Percentiles rank a stretch among this genome's conserved stretches.
These are phyloP conservation scores for Arthrobotrys conoides DNA, from an alignment of 2,329 filamentous ascomycete genomes.

Conservation along the genomic window DNA sequence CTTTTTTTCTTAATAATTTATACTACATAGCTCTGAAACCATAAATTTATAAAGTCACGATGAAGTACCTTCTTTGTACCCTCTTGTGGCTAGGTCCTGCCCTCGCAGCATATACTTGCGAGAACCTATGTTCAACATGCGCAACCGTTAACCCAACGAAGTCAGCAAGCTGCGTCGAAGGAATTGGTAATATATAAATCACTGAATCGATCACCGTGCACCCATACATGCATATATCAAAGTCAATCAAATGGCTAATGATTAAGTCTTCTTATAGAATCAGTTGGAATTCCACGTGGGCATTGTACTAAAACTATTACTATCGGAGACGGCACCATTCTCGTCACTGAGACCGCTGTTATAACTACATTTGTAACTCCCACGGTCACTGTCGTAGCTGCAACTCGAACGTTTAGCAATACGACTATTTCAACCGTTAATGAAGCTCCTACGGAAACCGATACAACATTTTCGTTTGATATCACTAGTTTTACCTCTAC, in stretches of 20 bases:
- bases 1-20: not conserved
- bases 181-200: slow-evolving; percentile 27
- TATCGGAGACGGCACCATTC: slow-evolving; percentile 25
- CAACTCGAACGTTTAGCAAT: slow-evolving; percentile 46
- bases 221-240: not conserved
- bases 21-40: not conserved
- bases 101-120: slow-evolving; percentile 33
- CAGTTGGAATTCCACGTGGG: slow-evolving; percentile 21
- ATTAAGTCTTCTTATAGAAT: slow-evolving; percentile 7
- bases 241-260: not conserved
- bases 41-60: not conserved
- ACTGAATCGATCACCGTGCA: too few species aligned
- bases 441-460: slow-evolving; percentile 26
- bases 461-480: slow-evolving; percentile 27
- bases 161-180: slow-evolving; percentile 29
- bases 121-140: slow-evolving; percentile 17
- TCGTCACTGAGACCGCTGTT: slow-evolving; percentile 42
- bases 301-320: slow-evolving; percentile 35
- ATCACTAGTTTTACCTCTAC: slow-evolving; percentile 28
- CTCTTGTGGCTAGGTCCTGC: slow-evolving; percentile 6
- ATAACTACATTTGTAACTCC: slow-evolving; percentile 57
- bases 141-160: slow-evolving; percentile 20
- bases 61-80: slow-evolving; percentile 18
- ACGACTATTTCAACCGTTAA: slow-evolving; percentile 36
- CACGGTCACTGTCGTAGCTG: slow-evolving; percentile 33